Base-by-base conservation (phyloP, 305 asterid genomes). In the Coffea humblotiana region DNA sequence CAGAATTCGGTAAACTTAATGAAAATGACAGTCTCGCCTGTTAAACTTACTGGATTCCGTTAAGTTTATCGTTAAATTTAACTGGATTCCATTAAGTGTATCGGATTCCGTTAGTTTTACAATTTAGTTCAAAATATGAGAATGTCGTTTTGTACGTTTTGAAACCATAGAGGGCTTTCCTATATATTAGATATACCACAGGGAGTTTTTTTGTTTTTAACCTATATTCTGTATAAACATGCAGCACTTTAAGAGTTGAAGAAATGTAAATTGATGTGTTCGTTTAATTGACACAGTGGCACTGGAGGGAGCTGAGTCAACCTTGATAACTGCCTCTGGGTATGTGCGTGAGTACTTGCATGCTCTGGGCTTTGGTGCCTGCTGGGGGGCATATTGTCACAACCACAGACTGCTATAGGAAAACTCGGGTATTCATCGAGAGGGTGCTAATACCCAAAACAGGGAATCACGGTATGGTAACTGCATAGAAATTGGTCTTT, bases 341-440 rank as follows among this genome's bases (percentile, higher is more conserved):
- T 84, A 96, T 96, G 98, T 94, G 97, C 81, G 93, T 93, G 79
- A 94, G 97, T 89, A 92, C 98, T 61, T 93, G 89, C 82, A 37
- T 96, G 95, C 78, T 96, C 91, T 71, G 93, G 97, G 94, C 99
- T 43, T 90, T 96, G 83, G 88, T 96, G 71, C 98, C 99, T 90
- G 97, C 96, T 79, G 98, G 99, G 61, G 99, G 99, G 71, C 99
- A 94, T 81, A 81, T 96, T 71, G 97, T 96, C 76, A 96, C 98
- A 56, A 96, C 99, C 82, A 94, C 98, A n/a, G 98, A 96, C 85
- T 96, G 99, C 87, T 96, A 96, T 79, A 88, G 98, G 84, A 92
- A 91, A 88, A 96, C 99, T 71, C 85, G 98, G 79, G 89, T 94
- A 82, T 96, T 94, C 82, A 96, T 96, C 72, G 98, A 96, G 90